phyloP scores from a whole-genome alignment of 2,329 filamentous ascomycete genomes.

The Aphanocladium album region DNA sequence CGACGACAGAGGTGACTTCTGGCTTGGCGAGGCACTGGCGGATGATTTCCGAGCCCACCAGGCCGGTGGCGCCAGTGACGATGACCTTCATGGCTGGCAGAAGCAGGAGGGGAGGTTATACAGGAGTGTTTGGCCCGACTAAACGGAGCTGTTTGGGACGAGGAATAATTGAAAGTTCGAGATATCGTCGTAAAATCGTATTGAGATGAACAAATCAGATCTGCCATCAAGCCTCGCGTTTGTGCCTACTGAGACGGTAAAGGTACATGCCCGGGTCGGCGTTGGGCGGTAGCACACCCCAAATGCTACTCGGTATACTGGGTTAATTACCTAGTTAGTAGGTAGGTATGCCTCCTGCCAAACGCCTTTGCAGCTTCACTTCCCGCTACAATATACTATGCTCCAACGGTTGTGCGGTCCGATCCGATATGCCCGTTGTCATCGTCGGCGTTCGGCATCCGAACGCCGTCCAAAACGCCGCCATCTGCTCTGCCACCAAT shows the following conservation, averaged over 20 bases:
- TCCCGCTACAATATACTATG: not conserved
- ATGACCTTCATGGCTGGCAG: constrained; percentile 27
- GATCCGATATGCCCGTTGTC: not conserved
- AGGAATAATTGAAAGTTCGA: not conserved
- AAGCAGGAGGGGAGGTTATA: too few species aligned
- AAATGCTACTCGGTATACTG: not conserved
- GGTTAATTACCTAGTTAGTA: too few species aligned
- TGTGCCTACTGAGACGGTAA: not conserved
- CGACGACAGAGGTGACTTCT: constrained; percentile 29
- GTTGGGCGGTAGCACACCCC: not conserved
- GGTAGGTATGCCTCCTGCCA: not conserved
- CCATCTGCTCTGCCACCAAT: not conserved
- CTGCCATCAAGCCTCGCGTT: not conserved
- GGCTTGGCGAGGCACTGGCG: constrained; percentile 27
- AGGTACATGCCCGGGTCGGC: not conserved
- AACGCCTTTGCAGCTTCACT: not conserved
- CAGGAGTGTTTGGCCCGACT: not conserved
- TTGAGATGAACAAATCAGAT: not conserved
- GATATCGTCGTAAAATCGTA: not conserved
- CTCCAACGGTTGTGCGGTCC: not conserved
- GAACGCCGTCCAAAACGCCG: not conserved
- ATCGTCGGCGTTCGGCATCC: not conserved
- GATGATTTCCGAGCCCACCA: constrained; percentile 29
- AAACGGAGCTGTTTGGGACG: not conserved
- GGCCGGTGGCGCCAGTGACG: constrained; percentile 16